phyloP scores from a whole-genome alignment of 2,329 filamentous ascomycete species.

The Colletotrichum tabaci region DNA sequence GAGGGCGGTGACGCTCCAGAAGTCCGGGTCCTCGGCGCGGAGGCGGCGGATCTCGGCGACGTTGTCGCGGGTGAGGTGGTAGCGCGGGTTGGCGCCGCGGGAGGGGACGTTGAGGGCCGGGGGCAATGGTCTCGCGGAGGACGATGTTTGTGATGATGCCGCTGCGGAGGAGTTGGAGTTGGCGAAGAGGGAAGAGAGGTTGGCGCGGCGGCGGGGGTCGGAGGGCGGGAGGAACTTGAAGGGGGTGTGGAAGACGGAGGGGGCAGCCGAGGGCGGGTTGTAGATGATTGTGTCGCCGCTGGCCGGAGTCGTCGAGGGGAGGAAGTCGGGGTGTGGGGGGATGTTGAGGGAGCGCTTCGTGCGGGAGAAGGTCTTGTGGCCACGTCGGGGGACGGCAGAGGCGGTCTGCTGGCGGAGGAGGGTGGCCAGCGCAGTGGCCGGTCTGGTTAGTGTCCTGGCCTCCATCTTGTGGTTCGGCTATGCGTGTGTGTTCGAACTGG shows the following conservation, averaged over 20 bases:
- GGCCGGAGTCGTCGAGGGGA: constrained; percentile 54
- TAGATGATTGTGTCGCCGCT: constrained; percentile 61
- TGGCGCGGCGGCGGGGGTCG: constrained; percentile 68
- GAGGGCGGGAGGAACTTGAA: constrained; percentile 74
- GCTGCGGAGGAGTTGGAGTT: constrained; percentile 45
- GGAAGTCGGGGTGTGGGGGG: constrained; percentile 73
- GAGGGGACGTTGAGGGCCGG: constrained; percentile 48
- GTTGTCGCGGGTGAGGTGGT: constrained; percentile 69
- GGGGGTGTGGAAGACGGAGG: constrained; percentile 75
- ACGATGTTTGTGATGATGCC: constrained; percentile 31
- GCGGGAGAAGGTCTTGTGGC: constrained; percentile 66
- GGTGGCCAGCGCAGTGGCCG: constrained; percentile 51
- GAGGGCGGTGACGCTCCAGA: constrained; percentile 69
- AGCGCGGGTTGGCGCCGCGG: constrained; percentile 53
- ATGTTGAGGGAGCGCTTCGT: constrained; percentile 73
- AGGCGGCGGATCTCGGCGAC: constrained; percentile 73
- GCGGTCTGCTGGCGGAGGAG: constrained; percentile 43
- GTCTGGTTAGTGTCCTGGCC: constrained; percentile 48
- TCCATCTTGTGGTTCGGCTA: constrained; percentile 27
- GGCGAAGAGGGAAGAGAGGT: constrained; percentile 62
- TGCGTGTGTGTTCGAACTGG: background rate
- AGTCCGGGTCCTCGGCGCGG: constrained; percentile 65
- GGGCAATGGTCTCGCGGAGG: constrained; percentile 48
- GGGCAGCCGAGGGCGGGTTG: constrained; percentile 63
- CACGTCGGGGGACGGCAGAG: constrained; percentile 53